A percentile compares a stretch with the other conserved stretches of the same genome.
phyloP scores from a whole-genome alignment of 2,329 filamentous ascomycete species.

The Scorias spongiosa region DNA sequence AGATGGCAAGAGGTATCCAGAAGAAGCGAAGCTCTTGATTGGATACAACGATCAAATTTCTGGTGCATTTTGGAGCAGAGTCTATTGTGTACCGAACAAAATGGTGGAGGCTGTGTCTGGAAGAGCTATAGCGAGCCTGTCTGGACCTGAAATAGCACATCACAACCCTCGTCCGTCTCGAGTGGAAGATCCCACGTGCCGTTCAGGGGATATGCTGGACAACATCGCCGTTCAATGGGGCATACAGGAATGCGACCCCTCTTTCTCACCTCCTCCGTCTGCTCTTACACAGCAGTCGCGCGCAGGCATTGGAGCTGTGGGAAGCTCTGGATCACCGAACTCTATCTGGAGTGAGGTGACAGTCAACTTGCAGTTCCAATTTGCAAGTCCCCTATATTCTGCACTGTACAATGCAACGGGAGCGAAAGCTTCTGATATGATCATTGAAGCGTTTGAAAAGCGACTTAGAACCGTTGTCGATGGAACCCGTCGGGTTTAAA shows the following conservation, averaged over 20 bases:
- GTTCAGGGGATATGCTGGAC: too few relatives aligned
- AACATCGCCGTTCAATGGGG: too few relatives aligned
- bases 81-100: slow-evolving; percentile 59
- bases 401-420: slow-evolving; percentile 68
- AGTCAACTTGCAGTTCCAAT: slow-evolving; percentile 65
- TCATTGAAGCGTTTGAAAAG: slow-evolving; percentile 89
- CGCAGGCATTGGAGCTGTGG: background rate
- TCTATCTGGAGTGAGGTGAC: slow-evolving; percentile 50
- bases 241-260: background rate
- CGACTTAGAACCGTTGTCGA: slow-evolving; percentile 46
- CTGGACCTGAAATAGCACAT: slow-evolving; percentile 25
- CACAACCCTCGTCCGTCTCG: slow-evolving; percentile 22
- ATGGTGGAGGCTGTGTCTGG: slow-evolving; percentile 68
- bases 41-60: slow-evolving; percentile 71
- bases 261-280: slow-evolving; percentile 1
- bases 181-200: slow-evolving; percentile 19
- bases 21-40: slow-evolving; percentile 62
- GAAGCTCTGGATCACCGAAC: too few relatives aligned
- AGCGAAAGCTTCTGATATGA: slow-evolving; percentile 67
- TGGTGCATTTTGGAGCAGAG: slow-evolving; percentile 66
- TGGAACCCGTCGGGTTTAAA: slow-evolving; percentile 1
- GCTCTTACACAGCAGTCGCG: background rate
- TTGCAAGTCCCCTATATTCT: slow-evolving; percentile 77
- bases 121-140: slow-evolving; percentile 31
- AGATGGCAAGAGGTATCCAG: slow-evolving; percentile 45